A percentile compares a stretch with the other conserved stretches of the same genome.
Conservation (phyloP, 1,139 yeast species). For the Cylindricascospora bacillispora region DNA sequence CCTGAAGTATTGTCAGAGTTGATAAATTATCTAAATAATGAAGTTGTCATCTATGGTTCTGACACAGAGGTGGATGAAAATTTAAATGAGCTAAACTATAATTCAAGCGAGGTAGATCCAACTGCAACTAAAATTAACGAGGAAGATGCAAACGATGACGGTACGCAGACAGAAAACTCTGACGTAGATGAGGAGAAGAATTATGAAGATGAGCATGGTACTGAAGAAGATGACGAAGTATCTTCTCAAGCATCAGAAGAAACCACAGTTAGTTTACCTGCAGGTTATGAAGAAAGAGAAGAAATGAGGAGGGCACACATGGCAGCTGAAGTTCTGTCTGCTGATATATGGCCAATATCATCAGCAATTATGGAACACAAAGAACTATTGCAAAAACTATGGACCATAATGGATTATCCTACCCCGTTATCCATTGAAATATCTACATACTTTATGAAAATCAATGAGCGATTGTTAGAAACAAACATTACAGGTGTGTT, state of each 20-base stretch:
- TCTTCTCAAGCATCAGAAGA: conserved; percentile 24
- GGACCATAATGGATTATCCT: conserved; percentile 62
- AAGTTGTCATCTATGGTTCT: conserved; percentile 14
- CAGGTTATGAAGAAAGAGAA: conserved; percentile 38
- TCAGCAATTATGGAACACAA: conserved; percentile 79
- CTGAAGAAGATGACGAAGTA: conserved; percentile 14
- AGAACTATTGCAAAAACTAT: conserved; percentile 51
- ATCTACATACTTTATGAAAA: conserved; percentile 85
- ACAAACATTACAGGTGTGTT: conserved; percentile 81
- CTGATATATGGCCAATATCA: conserved; percentile 91
- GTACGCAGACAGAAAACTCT: conserved; percentile 4
- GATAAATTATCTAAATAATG: conserved; percentile 51
- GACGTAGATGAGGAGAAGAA: conserved; percentile 4
- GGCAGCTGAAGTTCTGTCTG: conserved; percentile 81
- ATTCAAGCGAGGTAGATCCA: conserved; percentile 10
- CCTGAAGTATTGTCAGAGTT: conserved; percentile 54
- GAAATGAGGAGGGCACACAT: conserved; percentile 66
- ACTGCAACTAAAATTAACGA: conserved; percentile 36
- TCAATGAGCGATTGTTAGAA: conserved; percentile 83
- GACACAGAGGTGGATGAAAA: conserved; percentile 11
- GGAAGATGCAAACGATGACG: conserved; percentile 26
- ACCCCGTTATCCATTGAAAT: conserved; percentile 59
- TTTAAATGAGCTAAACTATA: conserved; percentile 16
- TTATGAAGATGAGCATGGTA: conserved; percentile 9
- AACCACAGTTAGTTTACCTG: conserved; percentile 21